phyloP scores from a whole-genome alignment of 139 green algal genomes.

The Chlamydomonas sphaeroides region DNA sequence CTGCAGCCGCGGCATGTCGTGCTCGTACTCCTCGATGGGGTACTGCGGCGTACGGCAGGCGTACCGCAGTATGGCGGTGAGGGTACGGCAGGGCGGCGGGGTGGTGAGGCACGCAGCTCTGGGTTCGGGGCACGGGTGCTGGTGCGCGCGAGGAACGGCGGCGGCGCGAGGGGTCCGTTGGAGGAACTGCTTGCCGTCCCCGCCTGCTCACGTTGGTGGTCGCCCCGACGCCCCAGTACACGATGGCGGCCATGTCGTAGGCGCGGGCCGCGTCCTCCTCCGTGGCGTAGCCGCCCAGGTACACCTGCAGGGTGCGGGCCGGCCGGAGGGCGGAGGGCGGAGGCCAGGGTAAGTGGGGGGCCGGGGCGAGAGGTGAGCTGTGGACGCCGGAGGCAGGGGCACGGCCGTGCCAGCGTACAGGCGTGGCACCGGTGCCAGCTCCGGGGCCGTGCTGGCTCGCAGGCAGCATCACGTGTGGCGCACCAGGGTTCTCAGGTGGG shows the following conservation, averaged over 20 bases:
- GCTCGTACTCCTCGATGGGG: conserved; percentile 66
- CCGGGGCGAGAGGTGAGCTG: too few species aligned
- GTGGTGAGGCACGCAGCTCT: neutral
- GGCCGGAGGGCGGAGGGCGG: neutral
- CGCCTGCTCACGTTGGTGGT: conserved; percentile 70
- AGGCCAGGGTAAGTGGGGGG: neutral
- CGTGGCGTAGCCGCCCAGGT: conserved; percentile 77
- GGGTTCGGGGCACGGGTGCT: too few species aligned
- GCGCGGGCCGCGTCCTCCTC: conserved; percentile 80
- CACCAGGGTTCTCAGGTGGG: too few species aligned
- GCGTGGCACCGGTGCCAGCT: too few species aligned
- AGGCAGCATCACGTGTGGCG: too few species aligned
- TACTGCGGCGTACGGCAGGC: conserved; percentile 75
- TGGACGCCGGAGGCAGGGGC: too few species aligned
- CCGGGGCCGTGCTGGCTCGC: too few species aligned
- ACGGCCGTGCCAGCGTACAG: too few species aligned
- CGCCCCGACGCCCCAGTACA: conserved; percentile 66
- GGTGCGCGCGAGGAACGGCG: too few species aligned
- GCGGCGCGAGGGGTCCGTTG: too few species aligned
- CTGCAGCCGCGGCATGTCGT: conserved; percentile 57
- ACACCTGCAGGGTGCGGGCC: conserved; percentile 56
- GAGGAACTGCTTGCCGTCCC: neutral
- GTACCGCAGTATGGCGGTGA: too few species aligned
- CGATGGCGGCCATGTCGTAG: conserved; percentile 83
- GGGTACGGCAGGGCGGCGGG: too few species aligned